Base-by-base conservation (phyloP, 768 basidiomycete genomes). In the Tylopilus cervinicoccineus region DNA sequence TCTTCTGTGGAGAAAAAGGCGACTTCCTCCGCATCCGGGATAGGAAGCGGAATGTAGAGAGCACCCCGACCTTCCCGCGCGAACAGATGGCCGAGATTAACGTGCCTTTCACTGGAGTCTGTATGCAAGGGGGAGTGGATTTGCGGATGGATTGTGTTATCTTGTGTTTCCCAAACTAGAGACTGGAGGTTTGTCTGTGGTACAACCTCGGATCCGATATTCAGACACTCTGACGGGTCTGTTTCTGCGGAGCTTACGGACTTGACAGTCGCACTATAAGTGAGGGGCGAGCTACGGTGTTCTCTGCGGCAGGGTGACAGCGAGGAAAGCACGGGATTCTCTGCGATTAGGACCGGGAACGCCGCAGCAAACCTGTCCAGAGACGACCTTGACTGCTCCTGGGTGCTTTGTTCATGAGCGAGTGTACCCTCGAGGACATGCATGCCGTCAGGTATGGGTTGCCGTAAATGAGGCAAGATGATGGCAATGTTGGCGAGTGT, bases 401-500 rank as follows among this genome's bases (percentile, higher is more conserved):
- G 32, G 10, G 29, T n/a, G 12, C 19, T n/a, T 22, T 41, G 47
- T 19, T 33, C 28, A 12, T 34, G 20, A 26, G 36, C 38, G 34
- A 41, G 47, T 27, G 24, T 14, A 13, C 12, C 17, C 24, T 44
- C 41, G 43, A 12, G 20, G 36, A 48, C 20, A 13, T 24, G 45
- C 5, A 53, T 39, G 43, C 46, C 50, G 38, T 59, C 45, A 16
- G 57, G 49, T 12, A 57, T 20, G 24, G 62, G 46, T 47, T 56
- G 59, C n/a, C 61, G 59, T 31, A 63, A 36, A 33, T 54, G 29
- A 19, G 61, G 63, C 23, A 62, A 43, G 47, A 65, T 53, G 41
- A 45, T 28, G 47, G 49, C 63, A 37, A 63, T 57, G 42, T 62
- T 57, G 29, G 37, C 47, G 36, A 63, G 60, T 5, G 61, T 65